Conservation (phyloP, 495 filamentous ascomycete species). For the Tuber brumale region DNA sequence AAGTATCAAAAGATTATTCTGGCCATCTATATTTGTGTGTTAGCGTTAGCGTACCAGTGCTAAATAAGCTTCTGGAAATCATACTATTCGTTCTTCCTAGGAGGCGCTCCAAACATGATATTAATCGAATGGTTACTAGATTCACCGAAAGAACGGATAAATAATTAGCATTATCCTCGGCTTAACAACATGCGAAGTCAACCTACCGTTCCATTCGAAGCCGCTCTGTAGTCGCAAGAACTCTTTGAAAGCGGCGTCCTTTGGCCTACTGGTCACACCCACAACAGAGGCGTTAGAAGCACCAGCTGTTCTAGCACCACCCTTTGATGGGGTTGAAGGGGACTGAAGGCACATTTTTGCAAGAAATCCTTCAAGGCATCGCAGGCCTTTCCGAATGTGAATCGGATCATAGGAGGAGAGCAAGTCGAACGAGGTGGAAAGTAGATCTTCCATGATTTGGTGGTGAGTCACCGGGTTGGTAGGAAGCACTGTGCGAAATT, state of each 20-base stretch:
- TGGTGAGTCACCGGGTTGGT: constrained; percentile 2
- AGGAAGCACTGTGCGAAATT: constrained; percentile 3
- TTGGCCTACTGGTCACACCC: constrained; percentile 43
- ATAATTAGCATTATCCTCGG: constrained; percentile 14
- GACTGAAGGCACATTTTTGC: constrained; percentile 84
- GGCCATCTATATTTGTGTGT: constrained; percentile 50
- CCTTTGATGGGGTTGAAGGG: constrained; percentile 42
- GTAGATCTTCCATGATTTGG: constrained; percentile 71
- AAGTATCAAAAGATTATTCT: constrained; percentile 83
- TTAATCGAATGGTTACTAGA: constrained; percentile 72
- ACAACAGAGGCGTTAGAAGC: constrained; percentile 11
- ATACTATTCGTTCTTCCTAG: constrained; percentile 65
- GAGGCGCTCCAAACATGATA: constrained; percentile 79
- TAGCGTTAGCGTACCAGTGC: constrained; percentile 14
- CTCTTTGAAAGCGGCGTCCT: constrained; percentile 88
- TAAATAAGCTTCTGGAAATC: background rate
- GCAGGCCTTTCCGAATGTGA: constrained; percentile 88
- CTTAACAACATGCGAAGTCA: background rate
- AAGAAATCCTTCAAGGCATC: constrained; percentile 90
- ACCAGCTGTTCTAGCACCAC: constrained; percentile 21
- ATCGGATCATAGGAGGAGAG: constrained; percentile 82
- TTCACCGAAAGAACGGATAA: background rate
- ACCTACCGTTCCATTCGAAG: constrained; percentile 89
- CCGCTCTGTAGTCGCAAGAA: constrained; percentile 96
- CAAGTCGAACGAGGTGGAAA: constrained; percentile 93